A percentile compares a stretch with the other conserved stretches of the same genome.
phyloP scores from a whole-genome alignment of 139 green algal genomes.

The Astrephomene gubernaculifera region DNA sequence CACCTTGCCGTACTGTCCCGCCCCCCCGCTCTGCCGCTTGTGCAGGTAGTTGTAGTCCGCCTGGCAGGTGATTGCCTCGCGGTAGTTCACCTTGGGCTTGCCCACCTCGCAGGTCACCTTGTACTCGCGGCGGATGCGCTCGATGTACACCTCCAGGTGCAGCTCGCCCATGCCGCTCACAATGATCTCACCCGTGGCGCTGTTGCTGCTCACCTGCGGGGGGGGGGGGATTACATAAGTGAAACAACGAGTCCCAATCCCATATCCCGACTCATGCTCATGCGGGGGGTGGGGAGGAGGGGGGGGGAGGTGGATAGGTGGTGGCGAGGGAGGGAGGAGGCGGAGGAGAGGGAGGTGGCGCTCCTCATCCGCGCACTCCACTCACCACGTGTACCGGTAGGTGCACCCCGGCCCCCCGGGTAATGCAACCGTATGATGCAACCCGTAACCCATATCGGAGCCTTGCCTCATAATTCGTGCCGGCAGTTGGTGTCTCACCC shows the following conservation, averaged over 20 bases:
- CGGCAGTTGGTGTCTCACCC: too few relatives aligned
- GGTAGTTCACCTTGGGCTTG: conserved; percentile 97
- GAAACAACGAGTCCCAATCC: too few relatives aligned
- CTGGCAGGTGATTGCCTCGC: conserved; percentile 88
- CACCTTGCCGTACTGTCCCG: conserved; percentile 45
- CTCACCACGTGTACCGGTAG: neutral
- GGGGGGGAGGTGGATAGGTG: neutral
- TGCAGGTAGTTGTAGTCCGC: conserved; percentile 98
- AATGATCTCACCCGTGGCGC: conserved; percentile 88
- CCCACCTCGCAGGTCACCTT: conserved; percentile 84
- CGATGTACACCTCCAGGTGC: conserved; percentile 98
- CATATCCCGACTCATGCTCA: too few relatives aligned
- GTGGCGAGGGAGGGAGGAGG: neutral
- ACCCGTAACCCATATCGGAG: too few relatives aligned
- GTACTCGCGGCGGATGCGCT: conserved; percentile 98
- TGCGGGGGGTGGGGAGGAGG: neutral
- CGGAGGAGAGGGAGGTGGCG: neutral
- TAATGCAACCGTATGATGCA: too few relatives aligned
- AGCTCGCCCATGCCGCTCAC: conserved; percentile 98
- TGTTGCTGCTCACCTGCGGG: conserved; percentile 70
- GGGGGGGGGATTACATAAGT: too few relatives aligned
- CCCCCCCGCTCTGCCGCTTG: conserved; percentile 97
- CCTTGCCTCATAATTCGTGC: too few relatives aligned
- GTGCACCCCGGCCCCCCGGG: too few relatives aligned
- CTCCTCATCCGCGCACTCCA: too few relatives aligned